Conservation (phyloP, 257 asterid species). For the Rehmannia glutinosa region DNA sequence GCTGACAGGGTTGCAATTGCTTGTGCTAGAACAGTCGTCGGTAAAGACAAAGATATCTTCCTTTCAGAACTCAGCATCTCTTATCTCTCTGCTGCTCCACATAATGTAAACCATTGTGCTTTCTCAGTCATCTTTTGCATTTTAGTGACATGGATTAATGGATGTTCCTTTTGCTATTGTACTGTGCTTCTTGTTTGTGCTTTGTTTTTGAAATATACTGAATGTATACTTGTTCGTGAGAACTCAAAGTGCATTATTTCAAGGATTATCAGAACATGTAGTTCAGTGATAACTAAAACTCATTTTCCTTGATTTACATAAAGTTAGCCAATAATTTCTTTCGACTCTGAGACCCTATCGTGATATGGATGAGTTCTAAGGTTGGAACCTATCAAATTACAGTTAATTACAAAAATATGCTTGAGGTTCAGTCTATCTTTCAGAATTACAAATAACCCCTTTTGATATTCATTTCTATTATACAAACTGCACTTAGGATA, state of each 20-base stretch:
- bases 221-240: neutral
- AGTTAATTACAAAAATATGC: no score
- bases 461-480: no score
- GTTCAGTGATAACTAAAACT: neutral
- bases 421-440: no score
- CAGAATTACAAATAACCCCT: no score
- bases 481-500: no score
- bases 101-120: slow-evolving; percentile 37
- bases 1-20: slow-evolving; percentile 66
- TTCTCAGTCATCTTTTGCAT: neutral
- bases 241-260: neutral
- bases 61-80: slow-evolving; percentile 81
- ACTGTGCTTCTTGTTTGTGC: neutral
- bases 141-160: neutral
- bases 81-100: slow-evolving; percentile 72
- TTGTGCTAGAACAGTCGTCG: slow-evolving; percentile 83
- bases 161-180: neutral
- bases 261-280: no score
- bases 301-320: neutral
- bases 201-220: neutral
- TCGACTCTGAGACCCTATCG: no score
- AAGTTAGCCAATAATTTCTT: no score
- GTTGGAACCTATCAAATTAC: no score
- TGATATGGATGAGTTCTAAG: no score
- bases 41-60: slow-evolving; percentile 62